Percentiles rank a stretch among this genome's conserved stretches.
These are phyloP conservation scores for Gossypium sturtianum DNA, from an alignment of 345 rosid genomes.

Conservation along the genomic window DNA sequence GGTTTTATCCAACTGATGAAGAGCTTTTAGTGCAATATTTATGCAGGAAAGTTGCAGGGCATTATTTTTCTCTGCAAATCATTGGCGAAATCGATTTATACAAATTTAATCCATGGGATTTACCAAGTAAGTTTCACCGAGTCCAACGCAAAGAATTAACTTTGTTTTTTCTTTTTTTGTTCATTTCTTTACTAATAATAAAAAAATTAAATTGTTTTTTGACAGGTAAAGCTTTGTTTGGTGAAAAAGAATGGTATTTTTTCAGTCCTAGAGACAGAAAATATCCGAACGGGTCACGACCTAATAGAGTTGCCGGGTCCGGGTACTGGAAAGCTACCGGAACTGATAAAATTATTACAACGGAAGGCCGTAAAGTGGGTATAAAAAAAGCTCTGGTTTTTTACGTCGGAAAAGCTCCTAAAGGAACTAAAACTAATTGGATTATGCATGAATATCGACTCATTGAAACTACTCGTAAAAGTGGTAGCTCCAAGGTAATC, in stretches of 20 bases:
- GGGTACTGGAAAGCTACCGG: conserved; percentile 99
- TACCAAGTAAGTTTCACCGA: conserved; percentile 54
- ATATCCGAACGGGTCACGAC: conserved; percentile 92
- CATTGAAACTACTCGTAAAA: conserved; percentile 45
- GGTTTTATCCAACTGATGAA: conserved; percentile 94
- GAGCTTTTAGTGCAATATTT: conserved; percentile 89
- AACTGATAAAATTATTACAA: conserved; percentile 68
- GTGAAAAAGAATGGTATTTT: conserved; percentile 95
- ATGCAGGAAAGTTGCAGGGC: conserved; percentile 77
- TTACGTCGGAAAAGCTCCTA: conserved; percentile 88
- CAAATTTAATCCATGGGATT: conserved; percentile 86
- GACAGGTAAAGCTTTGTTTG: conserved; percentile 79
- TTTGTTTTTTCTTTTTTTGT: neutral
- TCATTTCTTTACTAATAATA: neutral
- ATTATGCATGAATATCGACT: conserved; percentile 98
- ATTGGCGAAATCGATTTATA: conserved; percentile 87
- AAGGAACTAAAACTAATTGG: conserved; percentile 97
- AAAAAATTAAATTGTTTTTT: neutral
- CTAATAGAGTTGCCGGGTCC: conserved; percentile 86
- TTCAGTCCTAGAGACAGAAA: conserved; percentile 90
- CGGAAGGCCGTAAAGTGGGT: conserved; percentile 76
- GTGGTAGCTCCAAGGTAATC: conserved; percentile 65
- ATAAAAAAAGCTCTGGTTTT: conserved; percentile 92
- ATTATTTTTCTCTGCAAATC: conserved; percentile 57
- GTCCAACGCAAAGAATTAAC: neutral